Base-by-base conservation (phyloP, 192 early-diverging fungal species). In the Umbelopsis sp. region DNA sequence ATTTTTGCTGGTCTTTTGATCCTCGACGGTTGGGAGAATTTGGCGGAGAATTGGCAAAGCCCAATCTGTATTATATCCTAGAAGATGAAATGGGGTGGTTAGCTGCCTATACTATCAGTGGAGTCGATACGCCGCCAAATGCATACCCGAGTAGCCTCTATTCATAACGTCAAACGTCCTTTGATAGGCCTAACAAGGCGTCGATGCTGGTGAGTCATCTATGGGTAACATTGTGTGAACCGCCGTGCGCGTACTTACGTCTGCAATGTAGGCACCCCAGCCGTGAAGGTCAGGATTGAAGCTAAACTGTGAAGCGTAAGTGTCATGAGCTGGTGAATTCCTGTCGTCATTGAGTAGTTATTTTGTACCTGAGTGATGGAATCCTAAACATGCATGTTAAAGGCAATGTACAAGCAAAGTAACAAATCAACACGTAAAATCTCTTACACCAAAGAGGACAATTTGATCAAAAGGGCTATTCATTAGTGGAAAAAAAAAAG, bases 41-140 rank as follows among this genome's bases (percentile, higher is more conserved):
- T 81, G 75, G 2, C 71, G 73, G 1, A 90, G 81, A 14, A 95
- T 53, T 12, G 83, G 74, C 32, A 85, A 80, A 2, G 83, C 86
- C 68, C 82, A 76, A 45, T 82, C 84, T 4, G 92, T 89, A 62
- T 88, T 95, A 80, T 90, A 94, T 14, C 56, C 56, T 62, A 53
- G 10, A 53, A n/a, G n/a, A n/a, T n/a, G n/a, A n/a, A n/a, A n/a
- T n/a, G n/a, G n/a, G n/a, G n/a, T n/a, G n/a, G n/a, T n/a, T n/a
- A n/a, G n/a, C n/a, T n/a, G n/a, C n/a, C n/a, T n/a, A n/a, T n/a
- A n/a, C n/a, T n/a, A n/a, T n/a, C n/a, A n/a, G n/a, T n/a, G n/a
- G n/a, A n/a, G n/a, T n/a, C n/a, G n/a, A n/a, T n/a, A n/a, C n/a
- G n/a, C n/a, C n/a, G n/a, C n/a, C n/a, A n/a, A n/a, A n/a, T n/a